Evolutionary conservation across 805 yeast genomes (phyloP).

Genomic region (Blastobotrys parvus): DNA sequence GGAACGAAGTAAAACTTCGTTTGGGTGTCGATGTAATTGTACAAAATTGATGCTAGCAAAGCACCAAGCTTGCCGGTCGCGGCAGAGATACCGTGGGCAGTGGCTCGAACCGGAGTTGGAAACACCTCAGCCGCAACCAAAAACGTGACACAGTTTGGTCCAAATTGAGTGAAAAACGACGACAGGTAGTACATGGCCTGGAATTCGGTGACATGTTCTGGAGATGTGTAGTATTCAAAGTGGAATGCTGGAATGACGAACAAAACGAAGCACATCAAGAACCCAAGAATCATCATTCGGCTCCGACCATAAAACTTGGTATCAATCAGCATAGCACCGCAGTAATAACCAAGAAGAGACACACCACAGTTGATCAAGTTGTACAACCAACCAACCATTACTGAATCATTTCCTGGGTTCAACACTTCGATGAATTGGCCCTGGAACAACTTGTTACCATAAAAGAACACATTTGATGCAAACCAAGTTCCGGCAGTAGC

Average conservation of each 20-base stretch:
- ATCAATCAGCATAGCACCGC: constrained; percentile 47
- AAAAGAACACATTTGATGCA: constrained; percentile 54
- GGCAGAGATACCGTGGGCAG: constrained; percentile 61
- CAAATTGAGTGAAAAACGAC: constrained; percentile 60
- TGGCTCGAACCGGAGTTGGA: constrained; percentile 59
- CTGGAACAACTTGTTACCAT: constrained; percentile 51
- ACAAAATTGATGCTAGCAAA: constrained; percentile 40
- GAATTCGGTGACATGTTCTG: constrained; percentile 23
- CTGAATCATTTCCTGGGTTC: constrained; percentile 32
- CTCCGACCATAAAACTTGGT: constrained; percentile 43
- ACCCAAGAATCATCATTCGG: constrained; percentile 48
- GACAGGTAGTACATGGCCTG: constrained; percentile 52
- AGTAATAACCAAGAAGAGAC: constrained; percentile 58
- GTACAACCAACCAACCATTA: constrained; percentile 53
- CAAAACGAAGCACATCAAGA: constrained; percentile 44
- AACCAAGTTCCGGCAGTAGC: constrained; percentile 57
- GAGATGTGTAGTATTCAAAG: constrained; percentile 37
- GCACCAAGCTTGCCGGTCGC: constrained; percentile 62
- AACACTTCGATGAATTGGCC: constrained; percentile 30
- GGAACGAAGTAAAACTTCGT: constrained; percentile 31
- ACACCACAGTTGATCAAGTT: constrained; percentile 40
- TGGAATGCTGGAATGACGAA: constrained; percentile 54
- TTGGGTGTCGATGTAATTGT: constrained; percentile 29
- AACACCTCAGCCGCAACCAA: constrained; percentile 55
- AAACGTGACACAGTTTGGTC: constrained; percentile 59